These are phyloP conservation scores for Myochromella boudieri DNA, from an alignment of 768 basidiomycete species.

Conservation along the genomic window DNA sequence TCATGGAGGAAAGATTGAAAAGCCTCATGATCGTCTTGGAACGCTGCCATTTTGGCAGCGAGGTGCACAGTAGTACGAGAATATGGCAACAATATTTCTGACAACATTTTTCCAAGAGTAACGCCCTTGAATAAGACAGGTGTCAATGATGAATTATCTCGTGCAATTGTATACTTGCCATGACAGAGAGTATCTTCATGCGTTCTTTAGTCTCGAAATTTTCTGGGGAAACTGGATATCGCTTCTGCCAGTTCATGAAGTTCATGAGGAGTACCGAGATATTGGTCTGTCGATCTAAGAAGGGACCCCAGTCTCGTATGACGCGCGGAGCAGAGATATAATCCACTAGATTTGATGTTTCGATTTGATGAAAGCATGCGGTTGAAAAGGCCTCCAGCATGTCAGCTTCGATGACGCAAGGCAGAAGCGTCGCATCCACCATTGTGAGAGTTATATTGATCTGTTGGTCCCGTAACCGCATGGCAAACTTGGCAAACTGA, in stretches of 20 bases:
- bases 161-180: constrained; percentile 19
- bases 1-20: constrained; percentile 26
- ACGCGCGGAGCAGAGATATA: constrained; percentile 20
- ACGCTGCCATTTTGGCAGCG: constrained; percentile 13
- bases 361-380: constrained; percentile 29
- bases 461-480: constrained; percentile 24
- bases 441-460: constrained; percentile 28
- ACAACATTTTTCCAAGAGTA: no score
- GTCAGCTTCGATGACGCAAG: constrained; percentile 25
- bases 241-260: constrained; percentile 28
- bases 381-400: constrained; percentile 23
- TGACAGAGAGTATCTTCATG: no score
- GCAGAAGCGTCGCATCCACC: constrained; percentile 33
- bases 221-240: constrained; percentile 3
- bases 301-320: constrained; percentile 28
- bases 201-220: no score
- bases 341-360: constrained; percentile 27
- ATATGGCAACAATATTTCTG: no score
- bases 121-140: no score
- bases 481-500: constrained; percentile 27
- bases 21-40: constrained; percentile 23
- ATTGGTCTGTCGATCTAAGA: constrained; percentile 26
- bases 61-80: not conserved
- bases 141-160: no score
- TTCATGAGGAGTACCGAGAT: constrained; percentile 26